These are phyloP conservation scores for Saitozyma podzolica DNA, from an alignment of 768 basidiomycete species.

Conservation along the genomic window DNA sequence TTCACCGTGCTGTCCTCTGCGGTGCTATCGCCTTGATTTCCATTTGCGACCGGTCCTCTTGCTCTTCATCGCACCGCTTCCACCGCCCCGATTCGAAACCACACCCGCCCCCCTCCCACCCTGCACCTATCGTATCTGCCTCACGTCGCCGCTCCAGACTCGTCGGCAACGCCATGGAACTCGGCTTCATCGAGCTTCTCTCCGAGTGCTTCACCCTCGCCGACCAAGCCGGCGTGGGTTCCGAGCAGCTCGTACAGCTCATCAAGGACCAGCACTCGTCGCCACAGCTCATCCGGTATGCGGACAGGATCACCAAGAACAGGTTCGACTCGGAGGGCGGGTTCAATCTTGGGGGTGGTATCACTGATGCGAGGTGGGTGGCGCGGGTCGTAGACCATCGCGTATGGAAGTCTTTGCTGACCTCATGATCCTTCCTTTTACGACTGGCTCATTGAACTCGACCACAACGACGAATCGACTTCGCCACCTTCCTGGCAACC, in stretches of 20 bases:
- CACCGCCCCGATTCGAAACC: too few relatives aligned
- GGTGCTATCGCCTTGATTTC: too few relatives aligned
- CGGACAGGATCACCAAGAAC: constrained; percentile 63
- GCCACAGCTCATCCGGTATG: constrained; percentile 57
- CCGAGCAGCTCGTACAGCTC: constrained; percentile 55
- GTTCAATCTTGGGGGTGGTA: constrained; percentile 80
- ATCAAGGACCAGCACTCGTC: constrained; percentile 68
- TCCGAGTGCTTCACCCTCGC: constrained; percentile 81
- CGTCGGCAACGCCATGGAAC: constrained; percentile 74
- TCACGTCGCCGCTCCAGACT: constrained; percentile 67
- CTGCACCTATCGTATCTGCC: neutral
- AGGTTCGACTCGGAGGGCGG: constrained; percentile 72
- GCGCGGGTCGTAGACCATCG: neutral
- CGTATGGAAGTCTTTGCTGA: neutral
- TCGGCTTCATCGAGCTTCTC: constrained; percentile 73
- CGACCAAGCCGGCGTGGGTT: constrained; percentile 77
- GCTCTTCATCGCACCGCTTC: too few relatives aligned
- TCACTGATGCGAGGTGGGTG: constrained; percentile 74
- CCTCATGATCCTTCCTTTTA: neutral
- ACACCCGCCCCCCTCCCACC: neutral
- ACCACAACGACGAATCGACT: too few relatives aligned
- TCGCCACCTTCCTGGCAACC: too few relatives aligned
- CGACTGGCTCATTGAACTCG: too few relatives aligned
- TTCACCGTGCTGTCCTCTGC: too few relatives aligned
- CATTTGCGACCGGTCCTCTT: too few relatives aligned